Base-by-base conservation (phyloP, 2,329 filamentous ascomycete genomes). In the Hypoxylon sp. region DNA sequence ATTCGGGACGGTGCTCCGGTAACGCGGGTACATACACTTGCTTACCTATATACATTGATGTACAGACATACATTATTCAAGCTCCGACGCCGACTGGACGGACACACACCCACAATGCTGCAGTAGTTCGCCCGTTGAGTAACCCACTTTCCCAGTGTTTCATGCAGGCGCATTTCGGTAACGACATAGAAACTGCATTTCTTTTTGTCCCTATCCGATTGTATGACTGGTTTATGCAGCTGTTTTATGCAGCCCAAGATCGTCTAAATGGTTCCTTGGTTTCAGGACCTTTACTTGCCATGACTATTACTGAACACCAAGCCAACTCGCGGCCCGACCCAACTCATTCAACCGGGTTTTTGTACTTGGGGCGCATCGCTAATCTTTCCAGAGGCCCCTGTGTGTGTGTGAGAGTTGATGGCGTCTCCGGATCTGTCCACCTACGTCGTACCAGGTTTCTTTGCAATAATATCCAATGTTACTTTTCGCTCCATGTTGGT, bases 101-200 rank as follows among this genome's bases (percentile, higher is more conserved):
- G 66, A 58, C 62, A 56, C 62, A 59, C 44, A 62, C 54, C 66
- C 66, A 66, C 62, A 51, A 65, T 55, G 51, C n/a, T 68, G 62
- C 66, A 68, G 62, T 65, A 68, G 66, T 59, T 42, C 32, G 56
- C 53, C 62, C 62, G 48, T 59, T 55, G 6, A 62, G 5, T 37
- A 59, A 52, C 53, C 66, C 66, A 68, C 62, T 55, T 55, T 17
- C 31, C 15, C 52, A 56, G 51, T 50, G 62, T 50, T 51, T 65
- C 51, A 47, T 61, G 62, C 52, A 60, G 42, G 51, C 47, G 51
- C 51, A 24, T 58, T 60, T 60, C 62, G 55, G 62, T 53, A 65
- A 64, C 37, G 29, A 17, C 51, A 54, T 35, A 37, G 50, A 53
- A 55, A 55, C 56, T 61, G 44, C n/a, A 60, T 37, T 53, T 21